These are phyloP conservation scores for Diaporthe citri DNA, from an alignment of 2,329 filamentous ascomycete species.

Conservation along the genomic window DNA sequence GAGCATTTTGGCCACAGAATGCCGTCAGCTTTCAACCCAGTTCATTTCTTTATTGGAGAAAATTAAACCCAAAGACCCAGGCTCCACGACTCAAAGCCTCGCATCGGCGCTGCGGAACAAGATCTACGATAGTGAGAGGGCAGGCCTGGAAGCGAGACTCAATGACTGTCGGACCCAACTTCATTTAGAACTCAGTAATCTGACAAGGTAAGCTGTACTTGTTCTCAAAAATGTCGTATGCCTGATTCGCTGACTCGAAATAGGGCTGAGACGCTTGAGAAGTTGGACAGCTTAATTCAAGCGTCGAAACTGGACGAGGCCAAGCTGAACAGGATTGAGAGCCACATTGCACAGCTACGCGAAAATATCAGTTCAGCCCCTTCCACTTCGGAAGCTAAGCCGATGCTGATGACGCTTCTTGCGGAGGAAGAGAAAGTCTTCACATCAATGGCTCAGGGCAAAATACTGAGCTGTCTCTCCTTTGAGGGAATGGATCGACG, in stretches of 20 bases:
- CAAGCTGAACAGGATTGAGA: constrained; percentile 2
- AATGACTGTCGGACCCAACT: constrained; percentile 7
- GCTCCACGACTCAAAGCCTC: neutral
- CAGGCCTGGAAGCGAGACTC: neutral
- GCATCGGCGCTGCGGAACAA: constrained; percentile 3
- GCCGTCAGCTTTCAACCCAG: neutral
- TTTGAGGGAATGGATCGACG: constrained; percentile 11
- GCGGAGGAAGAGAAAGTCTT: neutral
- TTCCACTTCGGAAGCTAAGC: neutral
- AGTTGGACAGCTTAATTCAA: neutral
- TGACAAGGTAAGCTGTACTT: neutral
- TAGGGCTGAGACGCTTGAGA: neutral
- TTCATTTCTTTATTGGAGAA: neutral
- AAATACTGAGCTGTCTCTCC: neutral
- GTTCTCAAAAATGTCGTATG: neutral
- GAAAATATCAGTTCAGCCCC: neutral
- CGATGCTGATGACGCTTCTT: neutral
- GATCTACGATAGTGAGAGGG: constrained; percentile 13
- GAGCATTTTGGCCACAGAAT: neutral
- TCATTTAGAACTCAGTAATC: constrained; percentile 1
- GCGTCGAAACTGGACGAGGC: constrained; percentile 2
- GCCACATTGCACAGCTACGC: neutral
- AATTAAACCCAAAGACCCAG: neutral
- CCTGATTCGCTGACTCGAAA: neutral
- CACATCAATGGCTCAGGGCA: neutral